phyloP scores from a whole-genome alignment of 140 eudicot genomes.

The Cichorium intybus region DNA sequence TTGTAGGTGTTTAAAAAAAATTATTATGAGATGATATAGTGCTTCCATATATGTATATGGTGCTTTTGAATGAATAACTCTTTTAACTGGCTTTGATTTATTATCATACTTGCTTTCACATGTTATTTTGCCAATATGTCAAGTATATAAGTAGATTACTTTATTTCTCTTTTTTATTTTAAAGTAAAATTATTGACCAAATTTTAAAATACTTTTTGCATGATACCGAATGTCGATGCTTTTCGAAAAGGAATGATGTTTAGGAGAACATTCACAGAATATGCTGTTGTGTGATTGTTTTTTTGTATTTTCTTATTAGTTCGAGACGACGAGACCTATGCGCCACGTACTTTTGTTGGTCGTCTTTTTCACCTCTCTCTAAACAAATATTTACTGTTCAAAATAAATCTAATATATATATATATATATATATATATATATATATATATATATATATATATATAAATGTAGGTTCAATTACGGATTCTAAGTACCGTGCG shows the following conservation, averaged over 20 bases:
- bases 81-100: too few relatives aligned
- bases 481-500: too few relatives aligned
- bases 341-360: constrained; percentile 23
- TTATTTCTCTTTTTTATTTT: not conserved
- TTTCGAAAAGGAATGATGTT: not conserved
- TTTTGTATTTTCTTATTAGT: constrained; percentile 1
- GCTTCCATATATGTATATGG: too few relatives aligned
- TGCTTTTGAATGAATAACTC: too few relatives aligned
- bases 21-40: too few relatives aligned
- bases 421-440: not conserved
- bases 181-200: not conserved
- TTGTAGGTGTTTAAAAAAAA: too few relatives aligned
- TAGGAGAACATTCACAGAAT: constrained; percentile 30
- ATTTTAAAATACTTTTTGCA: not conserved
- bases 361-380: not conserved
- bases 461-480: too few relatives aligned
- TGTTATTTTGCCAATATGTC: too few relatives aligned
- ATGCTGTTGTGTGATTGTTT: constrained; percentile 12
- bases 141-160: not conserved
- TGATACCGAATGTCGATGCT: not conserved
- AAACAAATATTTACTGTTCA: constrained; percentile 3
- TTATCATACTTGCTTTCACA: too few relatives aligned
- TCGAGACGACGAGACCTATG: constrained; percentile 16
- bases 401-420: not conserved
- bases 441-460: too few relatives aligned